Percentiles rank a stretch among this genome's conserved stretches.
These are phyloP conservation scores for Metschnikowia chrysomelidarum DNA, from an alignment of 805 yeast species.

Conservation along the genomic window DNA sequence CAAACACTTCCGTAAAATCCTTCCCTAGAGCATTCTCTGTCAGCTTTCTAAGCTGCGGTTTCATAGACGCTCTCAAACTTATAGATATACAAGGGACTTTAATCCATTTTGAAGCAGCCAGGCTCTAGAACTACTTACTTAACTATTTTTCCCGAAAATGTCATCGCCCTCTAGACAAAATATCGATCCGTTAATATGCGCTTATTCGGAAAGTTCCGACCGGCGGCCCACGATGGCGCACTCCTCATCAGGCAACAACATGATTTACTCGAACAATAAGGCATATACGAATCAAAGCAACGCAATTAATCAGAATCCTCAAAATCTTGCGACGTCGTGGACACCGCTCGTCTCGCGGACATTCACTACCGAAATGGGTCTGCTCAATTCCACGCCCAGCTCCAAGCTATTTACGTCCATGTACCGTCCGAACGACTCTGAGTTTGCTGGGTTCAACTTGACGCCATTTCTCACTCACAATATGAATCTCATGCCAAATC, in stretches of 20 bases:
- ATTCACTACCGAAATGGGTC: slow-evolving; percentile 31
- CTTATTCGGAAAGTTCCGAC: slow-evolving; percentile 11
- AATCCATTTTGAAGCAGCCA: no score
- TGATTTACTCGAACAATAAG: not conserved
- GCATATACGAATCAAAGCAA: not conserved
- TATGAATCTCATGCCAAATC: slow-evolving; percentile 25
- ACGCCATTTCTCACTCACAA: slow-evolving; percentile 43
- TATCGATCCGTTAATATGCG: slow-evolving; percentile 36
- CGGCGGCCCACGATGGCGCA: slow-evolving; percentile 6
- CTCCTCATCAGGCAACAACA: slow-evolving; percentile 7
- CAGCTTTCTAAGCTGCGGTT: no score
- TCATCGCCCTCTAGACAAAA: slow-evolving; percentile 36
- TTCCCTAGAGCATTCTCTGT: no score
- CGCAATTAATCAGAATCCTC: no score
- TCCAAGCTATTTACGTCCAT: slow-evolving; percentile 22
- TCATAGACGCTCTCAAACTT: no score
- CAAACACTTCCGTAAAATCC: no score
- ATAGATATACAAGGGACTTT: no score
- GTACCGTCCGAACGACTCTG: slow-evolving; percentile 15
- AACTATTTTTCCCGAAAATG: no score
- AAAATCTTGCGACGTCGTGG: slow-evolving; percentile 30
- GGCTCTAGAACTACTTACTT: no score
- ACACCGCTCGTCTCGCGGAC: slow-evolving; percentile 43
- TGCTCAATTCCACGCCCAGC: slow-evolving; percentile 39
- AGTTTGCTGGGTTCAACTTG: slow-evolving; percentile 34